Evolutionary conservation across 2,329 filamentous ascomycete genomes (phyloP).

Genomic region (Pyrenochaeta sp.): DNA sequence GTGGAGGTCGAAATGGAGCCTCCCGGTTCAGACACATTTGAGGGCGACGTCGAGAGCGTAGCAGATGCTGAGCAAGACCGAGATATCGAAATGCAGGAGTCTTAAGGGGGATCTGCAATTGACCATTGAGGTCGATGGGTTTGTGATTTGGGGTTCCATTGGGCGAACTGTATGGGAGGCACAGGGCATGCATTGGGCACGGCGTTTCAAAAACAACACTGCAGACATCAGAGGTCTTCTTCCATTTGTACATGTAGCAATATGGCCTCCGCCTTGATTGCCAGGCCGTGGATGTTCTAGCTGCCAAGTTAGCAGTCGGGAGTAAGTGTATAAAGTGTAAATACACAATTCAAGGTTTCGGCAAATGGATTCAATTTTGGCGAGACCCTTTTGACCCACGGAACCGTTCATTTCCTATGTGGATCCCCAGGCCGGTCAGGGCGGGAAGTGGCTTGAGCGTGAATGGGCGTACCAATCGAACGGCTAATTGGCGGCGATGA

Average conservation of each 20-base stretch:
- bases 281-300: neutral
- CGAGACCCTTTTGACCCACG: slow-evolving; percentile 7
- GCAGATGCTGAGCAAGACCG: slow-evolving; percentile 20
- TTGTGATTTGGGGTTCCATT: slow-evolving; percentile 20
- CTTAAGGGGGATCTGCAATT: slow-evolving; percentile 11
- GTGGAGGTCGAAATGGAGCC: slow-evolving; percentile 14
- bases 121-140: slow-evolving; percentile 9
- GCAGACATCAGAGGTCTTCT: slow-evolving; percentile 14
- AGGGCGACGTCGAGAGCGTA: slow-evolving; percentile 31
- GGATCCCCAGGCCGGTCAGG: slow-evolving; percentile 10
- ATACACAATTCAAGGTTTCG: neutral
- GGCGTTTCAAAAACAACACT: slow-evolving; percentile 32
- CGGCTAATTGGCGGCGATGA: neutral
- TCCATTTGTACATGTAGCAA: slow-evolving; percentile 10
- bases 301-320: neutral
- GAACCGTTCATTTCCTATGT: slow-evolving; percentile 12
- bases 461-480: slow-evolving; percentile 5
- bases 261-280: neutral
- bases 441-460: slow-evolving; percentile 18
- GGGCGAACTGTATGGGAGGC: slow-evolving; percentile 23
- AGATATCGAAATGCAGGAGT: slow-evolving; percentile 46
- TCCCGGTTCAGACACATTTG: slow-evolving; percentile 27
- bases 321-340: neutral
- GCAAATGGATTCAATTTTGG: neutral
- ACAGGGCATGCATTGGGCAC: slow-evolving; percentile 30